Conservation (phyloP, 495 filamentous ascomycete species). For the Xanthoparmelia taractica region DNA sequence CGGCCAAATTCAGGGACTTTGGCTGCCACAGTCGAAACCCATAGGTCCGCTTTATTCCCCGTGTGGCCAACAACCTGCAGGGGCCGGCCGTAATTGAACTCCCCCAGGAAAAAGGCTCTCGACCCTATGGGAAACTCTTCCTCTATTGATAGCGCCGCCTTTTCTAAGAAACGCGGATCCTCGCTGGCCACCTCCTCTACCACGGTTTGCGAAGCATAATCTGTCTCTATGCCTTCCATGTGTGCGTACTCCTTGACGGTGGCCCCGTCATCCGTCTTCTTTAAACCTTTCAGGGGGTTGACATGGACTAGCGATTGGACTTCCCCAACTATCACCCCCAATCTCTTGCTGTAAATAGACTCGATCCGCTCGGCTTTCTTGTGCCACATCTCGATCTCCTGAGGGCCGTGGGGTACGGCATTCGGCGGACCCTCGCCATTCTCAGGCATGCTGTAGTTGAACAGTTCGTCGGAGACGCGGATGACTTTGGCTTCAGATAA, state of each 20-base stretch:
- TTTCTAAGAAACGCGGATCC: conserved; percentile 88
- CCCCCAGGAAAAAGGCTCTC: conserved; percentile 90
- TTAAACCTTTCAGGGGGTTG: conserved; percentile 82
- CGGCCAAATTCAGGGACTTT: conserved; percentile 77
- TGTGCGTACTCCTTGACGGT: conserved; percentile 88
- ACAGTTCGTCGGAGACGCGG: conserved; percentile 86
- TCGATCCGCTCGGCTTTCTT: conserved; percentile 82
- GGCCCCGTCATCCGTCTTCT: conserved; percentile 83
- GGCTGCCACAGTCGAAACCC: conserved; percentile 57
- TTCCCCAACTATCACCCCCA: conserved; percentile 77
- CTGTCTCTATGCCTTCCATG: conserved; percentile 82
- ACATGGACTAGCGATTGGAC: conserved; percentile 89
- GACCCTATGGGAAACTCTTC: conserved; percentile 83
- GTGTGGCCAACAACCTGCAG: conserved; percentile 71
- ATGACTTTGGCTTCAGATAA: conserved; percentile 87
- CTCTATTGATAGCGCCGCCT: conserved; percentile 72
- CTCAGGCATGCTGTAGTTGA: conserved; percentile 69
- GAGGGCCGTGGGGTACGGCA: conserved; percentile 60
- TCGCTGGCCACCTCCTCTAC: conserved; percentile 87
- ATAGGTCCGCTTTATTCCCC: conserved; percentile 64
- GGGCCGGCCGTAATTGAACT: conserved; percentile 86
- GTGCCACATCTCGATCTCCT: conserved; percentile 72
- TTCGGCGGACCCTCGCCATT: conserved; percentile 53
- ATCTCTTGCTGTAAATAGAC: conserved; percentile 74
- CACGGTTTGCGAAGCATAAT: conserved; percentile 82